Percentiles rank a stretch among this genome's conserved stretches.
These are phyloP conservation scores for Rhytidhysteron rufulum DNA, from an alignment of 2,329 filamentous ascomycete genomes.

Conservation along the genomic window DNA sequence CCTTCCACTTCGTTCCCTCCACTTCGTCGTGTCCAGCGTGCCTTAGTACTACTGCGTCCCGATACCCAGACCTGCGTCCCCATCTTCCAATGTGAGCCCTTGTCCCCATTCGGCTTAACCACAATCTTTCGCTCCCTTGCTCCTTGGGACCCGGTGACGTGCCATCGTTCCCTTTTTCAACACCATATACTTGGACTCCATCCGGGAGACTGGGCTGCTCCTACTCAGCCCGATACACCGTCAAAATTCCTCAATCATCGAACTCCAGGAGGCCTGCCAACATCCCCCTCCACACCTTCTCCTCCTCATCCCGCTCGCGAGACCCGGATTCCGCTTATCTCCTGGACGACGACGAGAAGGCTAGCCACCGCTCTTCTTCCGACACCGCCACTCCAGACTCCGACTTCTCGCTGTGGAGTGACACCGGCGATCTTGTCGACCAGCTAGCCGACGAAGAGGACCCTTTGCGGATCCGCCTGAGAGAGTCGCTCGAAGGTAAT, in stretches of 20 bases:
- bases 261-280: conserved; percentile 68
- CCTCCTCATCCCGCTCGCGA: conserved; percentile 40
- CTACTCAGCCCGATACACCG: conserved; percentile 64
- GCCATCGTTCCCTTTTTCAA: conserved; percentile 5
- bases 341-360: conserved; percentile 46
- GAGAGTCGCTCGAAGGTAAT: conserved; percentile 61
- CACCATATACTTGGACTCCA: conserved; percentile 2
- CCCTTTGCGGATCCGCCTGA: conserved; percentile 68
- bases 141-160: conserved; percentile 7
- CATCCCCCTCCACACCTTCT: conserved; percentile 80
- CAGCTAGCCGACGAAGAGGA: conserved; percentile 82
- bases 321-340: conserved; percentile 38
- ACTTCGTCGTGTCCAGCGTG: not conserved
- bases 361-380: conserved; percentile 51
- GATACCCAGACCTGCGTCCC: too few relatives aligned
- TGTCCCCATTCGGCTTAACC: conserved; percentile 2
- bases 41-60: too few relatives aligned
- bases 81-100: not conserved
- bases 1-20: not conserved
- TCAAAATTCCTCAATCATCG: conserved; percentile 79
- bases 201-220: conserved; percentile 30
- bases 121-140: conserved; percentile 2
- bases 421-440: conserved; percentile 92
- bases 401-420: conserved; percentile 81
- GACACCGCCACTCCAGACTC: conserved; percentile 56